Conservation (phyloP, 1,139 yeast genomes). For the Pneumocystis carinii region DNA sequence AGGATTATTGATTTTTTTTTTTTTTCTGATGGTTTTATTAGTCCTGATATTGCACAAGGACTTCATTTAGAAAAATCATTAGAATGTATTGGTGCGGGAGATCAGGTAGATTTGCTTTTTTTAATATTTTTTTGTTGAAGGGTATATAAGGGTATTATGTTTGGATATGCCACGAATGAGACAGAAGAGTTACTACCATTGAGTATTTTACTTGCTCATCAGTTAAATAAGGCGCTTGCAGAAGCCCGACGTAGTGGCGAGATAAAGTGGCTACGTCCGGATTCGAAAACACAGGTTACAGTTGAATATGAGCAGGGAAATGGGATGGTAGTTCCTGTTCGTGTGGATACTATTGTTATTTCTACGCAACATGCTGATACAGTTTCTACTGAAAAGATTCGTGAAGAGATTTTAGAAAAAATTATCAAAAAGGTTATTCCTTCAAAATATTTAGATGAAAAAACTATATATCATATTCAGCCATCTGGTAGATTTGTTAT, state of each 20-base stretch:
- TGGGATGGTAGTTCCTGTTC: slow-evolving; percentile 88
- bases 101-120: slow-evolving; percentile 33
- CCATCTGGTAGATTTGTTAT: slow-evolving; percentile 99
- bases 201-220: slow-evolving; percentile 86
- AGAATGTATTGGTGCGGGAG: slow-evolving; percentile 99
- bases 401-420: slow-evolving; percentile 60
- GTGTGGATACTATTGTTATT: slow-evolving; percentile 95
- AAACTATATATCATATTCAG: slow-evolving; percentile 94
- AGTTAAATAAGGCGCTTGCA: slow-evolving; percentile 92
- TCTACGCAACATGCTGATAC: slow-evolving; percentile 97
- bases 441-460: slow-evolving; percentile 75
- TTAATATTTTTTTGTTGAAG: neutral
- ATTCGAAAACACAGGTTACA: slow-evolving; percentile 98
- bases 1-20: neutral
- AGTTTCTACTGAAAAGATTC: slow-evolving; percentile 81
- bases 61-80: slow-evolving; percentile 91
- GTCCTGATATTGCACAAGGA: slow-evolving; percentile 99
- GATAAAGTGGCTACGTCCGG: slow-evolving; percentile 95
- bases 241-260: slow-evolving; percentile 93
- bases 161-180: slow-evolving; percentile 98
- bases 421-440: slow-evolving; percentile 88
- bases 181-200: slow-evolving; percentile 94
- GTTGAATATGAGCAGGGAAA: slow-evolving; percentile 85
- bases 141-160: slow-evolving; percentile 57
- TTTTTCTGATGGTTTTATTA: slow-evolving; percentile 18